A percentile compares a stretch with the other conserved stretches of the same genome.
These are phyloP conservation scores for Pseudopithomyces chartarum DNA, from an alignment of 2,329 filamentous ascomycete species.

Conservation along the genomic window DNA sequence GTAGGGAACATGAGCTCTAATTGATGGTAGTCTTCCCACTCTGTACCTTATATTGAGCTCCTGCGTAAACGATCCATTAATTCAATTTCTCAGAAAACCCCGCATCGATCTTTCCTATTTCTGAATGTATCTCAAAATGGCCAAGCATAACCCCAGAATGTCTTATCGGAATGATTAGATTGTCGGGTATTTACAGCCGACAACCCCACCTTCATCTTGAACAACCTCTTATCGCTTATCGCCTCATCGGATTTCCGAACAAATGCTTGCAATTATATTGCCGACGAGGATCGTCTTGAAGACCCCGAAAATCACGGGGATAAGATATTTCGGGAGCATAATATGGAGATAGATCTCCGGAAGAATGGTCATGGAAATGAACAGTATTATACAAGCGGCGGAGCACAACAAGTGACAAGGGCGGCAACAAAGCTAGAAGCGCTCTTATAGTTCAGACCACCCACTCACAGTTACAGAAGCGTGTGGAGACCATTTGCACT, in stretches of 20 bases:
- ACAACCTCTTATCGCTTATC: conserved; percentile 12
- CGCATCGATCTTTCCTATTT: neutral
- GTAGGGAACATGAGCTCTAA: too few relatives aligned
- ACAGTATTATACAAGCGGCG: too few relatives aligned
- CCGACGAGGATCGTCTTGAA: neutral
- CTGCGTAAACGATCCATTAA: neutral
- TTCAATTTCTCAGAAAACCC: neutral
- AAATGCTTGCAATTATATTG: neutral
- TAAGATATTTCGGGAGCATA: neutral
- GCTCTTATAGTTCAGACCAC: too few relatives aligned
- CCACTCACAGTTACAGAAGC: too few relatives aligned
- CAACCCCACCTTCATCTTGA: conserved; percentile 6
- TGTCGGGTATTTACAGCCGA: neutral
- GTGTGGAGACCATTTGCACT: too few relatives aligned
- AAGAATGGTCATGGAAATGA: too few relatives aligned
- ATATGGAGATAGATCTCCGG: too few relatives aligned
- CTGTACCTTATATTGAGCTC: neutral
- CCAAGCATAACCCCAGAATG: neutral
- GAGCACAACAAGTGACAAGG: too few relatives aligned
- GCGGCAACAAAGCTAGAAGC: too few relatives aligned
- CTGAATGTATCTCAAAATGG: neutral
- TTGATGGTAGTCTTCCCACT: too few relatives aligned
- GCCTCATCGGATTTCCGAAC: conserved; percentile 17
- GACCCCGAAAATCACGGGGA: neutral
- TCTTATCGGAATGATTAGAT: neutral